Base-by-base conservation (phyloP, 371 early-diverging fungal genomes). In the Mucor mucedo region DNA sequence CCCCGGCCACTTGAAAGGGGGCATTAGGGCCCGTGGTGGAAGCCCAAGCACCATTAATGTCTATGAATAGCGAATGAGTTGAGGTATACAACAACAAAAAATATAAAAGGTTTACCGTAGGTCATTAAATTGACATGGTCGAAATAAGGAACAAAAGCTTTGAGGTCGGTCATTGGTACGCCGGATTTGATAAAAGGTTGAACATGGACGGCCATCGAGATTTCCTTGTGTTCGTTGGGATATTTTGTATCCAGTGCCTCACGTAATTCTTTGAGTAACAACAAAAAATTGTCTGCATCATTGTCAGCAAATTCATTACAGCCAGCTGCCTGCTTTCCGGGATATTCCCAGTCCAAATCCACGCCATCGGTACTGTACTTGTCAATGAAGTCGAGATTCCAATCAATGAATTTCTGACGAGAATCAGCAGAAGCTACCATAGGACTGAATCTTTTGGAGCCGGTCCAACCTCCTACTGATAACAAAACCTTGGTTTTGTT, bases 381-480 rank as follows among this genome's bases (percentile, higher is more conserved):
- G 29, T 73, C 58, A 30, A 87, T 83, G 35, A 73, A 80, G 33
- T 80, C 52, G 6, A 83, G 49, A 55, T 84, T 86, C 75, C 80
- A 80, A n/a, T 85, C 74, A 54, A 90, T 83, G 45, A 90, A 85
- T 3, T 66, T 73, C 30, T 72, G 72, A 40, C 91, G 83, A 0
- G 69, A 16, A 2, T 54, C 56, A 4, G 73, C 38, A 38, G 59
- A 58, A 2, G 84, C 80, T 0, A 79, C 84, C 63, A 93, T 84
- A 6, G 76, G 62, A 4, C 87, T 86, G 72, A 92, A 90, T 14
- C 68, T 66, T 48, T 84, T 68, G 10, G 89, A 88, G n/a, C 89
- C 91, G 55, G 87, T 88, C 89, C 92, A 93, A 2, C 93, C 93
- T 45, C 93, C 93, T 11, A 93, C 75, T 5, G 92, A 90, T 29